Evolutionary conservation across 2,329 filamentous ascomycete genomes (phyloP), one percentile per base, ranked within the genome.

Genomic region (Penicillium sp.): DNA sequence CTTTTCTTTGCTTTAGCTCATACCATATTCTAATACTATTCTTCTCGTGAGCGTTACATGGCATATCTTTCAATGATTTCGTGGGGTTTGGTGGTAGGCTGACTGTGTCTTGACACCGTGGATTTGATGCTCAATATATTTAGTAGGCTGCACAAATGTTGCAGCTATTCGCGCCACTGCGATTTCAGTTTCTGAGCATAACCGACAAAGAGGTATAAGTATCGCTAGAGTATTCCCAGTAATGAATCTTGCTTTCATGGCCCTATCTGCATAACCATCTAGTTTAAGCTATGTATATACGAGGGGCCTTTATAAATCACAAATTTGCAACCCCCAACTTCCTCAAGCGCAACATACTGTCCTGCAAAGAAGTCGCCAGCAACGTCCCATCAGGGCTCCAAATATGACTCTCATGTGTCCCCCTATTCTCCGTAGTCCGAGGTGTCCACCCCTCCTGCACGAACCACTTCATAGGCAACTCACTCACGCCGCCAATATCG

Each of bases 361-460:
- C 81, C 63, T 83, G 81, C 60, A 79, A 73, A 13, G 78, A 75
- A 19, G 75, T 82, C 9, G 75, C 79, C 43, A 83, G 58, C 62
- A 82, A 73, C 13, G 65, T 66, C 1, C 80, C 80, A 62, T 74
- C 69, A 4, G 73, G 69, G 52, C 70, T 69, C 75, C 77, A 82
- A 44, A 82, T 64, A 61, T 76, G 69, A 63, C 78, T 80, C 63
- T 82, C 75, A 65, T 81, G 79, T 29, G 78, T 68, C 0, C 70
- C 79, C 39, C 81, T 70, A 38, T 81, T 81, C 49, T 74, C 74
- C 5, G 71, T 76, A 39, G 77, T 75, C 13, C 78, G 68, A 44
- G 74, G 76, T 15, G 77, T 78, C 73, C 75, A 78, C 7, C 76
- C 74, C 64, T 83, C 81, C 65, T 82, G 79, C 36, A 76, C 70